Evolutionary conservation across 495 filamentous ascomycete genomes (phyloP).

Genomic region (Terfezia boudieri): DNA sequence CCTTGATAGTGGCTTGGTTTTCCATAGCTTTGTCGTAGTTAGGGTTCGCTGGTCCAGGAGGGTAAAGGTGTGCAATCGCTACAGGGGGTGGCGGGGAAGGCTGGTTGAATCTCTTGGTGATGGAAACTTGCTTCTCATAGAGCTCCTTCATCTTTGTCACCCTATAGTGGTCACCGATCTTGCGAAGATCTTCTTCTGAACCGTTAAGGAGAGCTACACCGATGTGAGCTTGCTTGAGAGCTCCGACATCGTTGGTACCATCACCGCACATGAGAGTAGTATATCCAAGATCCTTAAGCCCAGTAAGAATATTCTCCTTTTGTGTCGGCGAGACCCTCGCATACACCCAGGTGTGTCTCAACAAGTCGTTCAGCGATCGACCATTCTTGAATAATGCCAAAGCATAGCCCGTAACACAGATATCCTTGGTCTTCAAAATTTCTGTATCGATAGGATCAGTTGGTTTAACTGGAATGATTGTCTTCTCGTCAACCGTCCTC

Average conservation of each 20-base stretch:
- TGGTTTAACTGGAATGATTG: constrained; percentile 70
- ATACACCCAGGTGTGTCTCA: constrained; percentile 91
- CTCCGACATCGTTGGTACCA: constrained; percentile 95
- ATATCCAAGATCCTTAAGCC: constrained; percentile 88
- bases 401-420: constrained; percentile 92
- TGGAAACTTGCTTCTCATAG: constrained; percentile 78
- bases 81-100: constrained; percentile 70
- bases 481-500: constrained; percentile 83
- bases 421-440: constrained; percentile 68
- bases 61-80: constrained; percentile 83
- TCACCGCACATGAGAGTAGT: constrained; percentile 98
- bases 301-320: constrained; percentile 80
- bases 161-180: constrained; percentile 78
- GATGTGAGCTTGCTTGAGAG: constrained; percentile 94
- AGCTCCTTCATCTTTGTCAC: constrained; percentile 95
- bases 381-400: constrained; percentile 73
- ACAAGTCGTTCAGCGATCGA: constrained; percentile 42
- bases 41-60: constrained; percentile 78
- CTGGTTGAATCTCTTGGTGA: constrained; percentile 90
- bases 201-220: constrained; percentile 93
- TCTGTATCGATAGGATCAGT: constrained; percentile 55
- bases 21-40: constrained; percentile 86
- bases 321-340: constrained; percentile 95
- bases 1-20: constrained; percentile 55
- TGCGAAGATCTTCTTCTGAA: constrained; percentile 67